Conservation (phyloP, 202 grass and related monocot species). For the Eragrostis tef region DNA sequence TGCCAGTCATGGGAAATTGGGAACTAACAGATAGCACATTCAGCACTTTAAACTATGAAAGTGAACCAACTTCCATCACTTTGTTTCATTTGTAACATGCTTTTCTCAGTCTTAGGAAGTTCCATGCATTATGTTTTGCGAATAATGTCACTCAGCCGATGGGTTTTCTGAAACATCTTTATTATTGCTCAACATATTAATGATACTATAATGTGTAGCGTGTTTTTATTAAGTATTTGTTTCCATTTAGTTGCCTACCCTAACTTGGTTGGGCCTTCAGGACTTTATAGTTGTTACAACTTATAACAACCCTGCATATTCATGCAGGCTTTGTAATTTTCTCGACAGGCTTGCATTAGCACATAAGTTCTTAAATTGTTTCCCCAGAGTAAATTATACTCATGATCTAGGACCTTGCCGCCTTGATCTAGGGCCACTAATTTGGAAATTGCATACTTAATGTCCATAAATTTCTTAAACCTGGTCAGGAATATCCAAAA, state of each 20-base stretch:
- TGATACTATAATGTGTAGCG: neutral
- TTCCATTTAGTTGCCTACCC: no score
- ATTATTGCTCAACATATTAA: neutral
- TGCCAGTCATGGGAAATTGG: neutral
- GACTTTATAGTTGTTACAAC: no score
- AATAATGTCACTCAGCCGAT: neutral
- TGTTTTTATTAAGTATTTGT: no score
- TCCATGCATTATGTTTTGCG: neutral
- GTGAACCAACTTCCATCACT: no score
- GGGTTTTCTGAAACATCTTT: no score
- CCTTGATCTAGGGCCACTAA: no score
- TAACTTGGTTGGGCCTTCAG: no score
- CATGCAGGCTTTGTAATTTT: neutral
- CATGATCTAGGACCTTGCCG: neutral
- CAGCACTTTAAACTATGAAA: no score
- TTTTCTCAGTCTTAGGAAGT: neutral
- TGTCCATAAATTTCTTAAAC: neutral
- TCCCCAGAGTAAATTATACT: neutral
- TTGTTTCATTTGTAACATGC: neutral
- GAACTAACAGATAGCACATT: neutral
- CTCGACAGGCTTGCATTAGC: neutral
- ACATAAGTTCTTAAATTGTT: neutral
- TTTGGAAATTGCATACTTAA: no score
- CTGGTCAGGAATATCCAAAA: neutral
- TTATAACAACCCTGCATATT: neutral